Conservation (phyloP, 257 asterid species). For the Scutellaria barbata region DNA sequence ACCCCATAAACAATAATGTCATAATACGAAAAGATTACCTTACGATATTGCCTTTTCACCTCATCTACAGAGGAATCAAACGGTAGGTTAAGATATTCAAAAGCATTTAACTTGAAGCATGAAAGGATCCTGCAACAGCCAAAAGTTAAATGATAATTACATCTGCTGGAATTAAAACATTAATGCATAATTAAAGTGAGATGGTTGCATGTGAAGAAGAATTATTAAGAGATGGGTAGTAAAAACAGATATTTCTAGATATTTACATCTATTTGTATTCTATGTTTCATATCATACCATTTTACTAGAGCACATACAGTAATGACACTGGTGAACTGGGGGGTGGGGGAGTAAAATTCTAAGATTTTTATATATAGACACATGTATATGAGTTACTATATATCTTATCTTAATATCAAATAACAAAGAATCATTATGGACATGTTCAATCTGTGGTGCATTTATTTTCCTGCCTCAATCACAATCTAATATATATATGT, state of each 20-base stretch:
- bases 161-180: slow-evolving; percentile 5
- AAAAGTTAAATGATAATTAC: slow-evolving; percentile 32
- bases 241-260: not conserved
- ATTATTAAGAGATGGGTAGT: slow-evolving; percentile 13
- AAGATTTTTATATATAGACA: no score
- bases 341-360: no score
- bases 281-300: no score
- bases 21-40: slow-evolving; percentile 52
- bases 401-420: no score
- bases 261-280: no score
- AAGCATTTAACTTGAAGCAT: slow-evolving; percentile 94
- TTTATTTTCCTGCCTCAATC: no score
- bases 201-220: slow-evolving; percentile 15
- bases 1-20: slow-evolving; percentile 3
- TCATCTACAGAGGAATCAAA: slow-evolving; percentile 77
- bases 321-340: no score
- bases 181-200: not conserved
- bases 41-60: slow-evolving; percentile 89
- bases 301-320: no score
- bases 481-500: no score
- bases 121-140: slow-evolving; percentile 83
- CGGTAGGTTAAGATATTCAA: slow-evolving; percentile 88
- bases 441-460: no score
- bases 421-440: no score
- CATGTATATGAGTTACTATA: no score